A percentile compares a stretch with the other conserved stretches of the same genome.
These are phyloP conservation scores for Sphaerobolus stellatus DNA, from an alignment of 1,284 basidiomycete genomes.

Conservation along the genomic window DNA sequence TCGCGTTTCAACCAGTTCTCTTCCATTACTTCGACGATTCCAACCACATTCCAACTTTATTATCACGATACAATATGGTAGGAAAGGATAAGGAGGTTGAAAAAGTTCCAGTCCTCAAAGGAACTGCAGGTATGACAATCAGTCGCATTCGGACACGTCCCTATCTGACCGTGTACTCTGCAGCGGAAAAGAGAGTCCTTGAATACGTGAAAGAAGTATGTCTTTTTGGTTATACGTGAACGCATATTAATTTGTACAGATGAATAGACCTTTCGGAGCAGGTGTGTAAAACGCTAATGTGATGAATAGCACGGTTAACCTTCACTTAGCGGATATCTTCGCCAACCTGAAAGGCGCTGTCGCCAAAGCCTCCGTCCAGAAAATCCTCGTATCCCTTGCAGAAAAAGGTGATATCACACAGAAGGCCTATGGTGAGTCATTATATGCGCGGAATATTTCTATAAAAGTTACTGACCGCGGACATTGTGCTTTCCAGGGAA, in stretches of 20 bases:
- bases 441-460: conserved; percentile 10
- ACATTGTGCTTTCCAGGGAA: conserved; percentile 56
- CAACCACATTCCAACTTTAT: no score
- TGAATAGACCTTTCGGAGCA: conserved; percentile 21
- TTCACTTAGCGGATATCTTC: conserved; percentile 68
- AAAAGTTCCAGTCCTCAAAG: conserved; percentile 25
- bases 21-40: no score
- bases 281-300: conserved; percentile 39
- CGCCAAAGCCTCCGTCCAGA: conserved; percentile 77
- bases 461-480: not conserved
- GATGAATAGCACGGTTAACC: conserved; percentile 72
- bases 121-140: conserved; percentile 20
- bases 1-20: no score
- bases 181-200: conserved; percentile 70
- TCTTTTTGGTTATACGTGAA: not conserved
- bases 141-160: not conserved
- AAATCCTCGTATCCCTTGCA: conserved; percentile 73
- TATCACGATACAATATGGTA: conserved; percentile 14
- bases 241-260: conserved; percentile 10
- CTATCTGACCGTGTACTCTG: not conserved
- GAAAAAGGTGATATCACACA: conserved; percentile 74
- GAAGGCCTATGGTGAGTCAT: conserved; percentile 71
- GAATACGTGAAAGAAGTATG: conserved; percentile 70
- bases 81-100: conserved; percentile 23
- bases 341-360: conserved; percentile 86